Percentiles rank a stretch among this genome's conserved stretches.
phyloP scores from a whole-genome alignment of 1,284 basidiomycete genomes.

The Ustilago crameri region DNA sequence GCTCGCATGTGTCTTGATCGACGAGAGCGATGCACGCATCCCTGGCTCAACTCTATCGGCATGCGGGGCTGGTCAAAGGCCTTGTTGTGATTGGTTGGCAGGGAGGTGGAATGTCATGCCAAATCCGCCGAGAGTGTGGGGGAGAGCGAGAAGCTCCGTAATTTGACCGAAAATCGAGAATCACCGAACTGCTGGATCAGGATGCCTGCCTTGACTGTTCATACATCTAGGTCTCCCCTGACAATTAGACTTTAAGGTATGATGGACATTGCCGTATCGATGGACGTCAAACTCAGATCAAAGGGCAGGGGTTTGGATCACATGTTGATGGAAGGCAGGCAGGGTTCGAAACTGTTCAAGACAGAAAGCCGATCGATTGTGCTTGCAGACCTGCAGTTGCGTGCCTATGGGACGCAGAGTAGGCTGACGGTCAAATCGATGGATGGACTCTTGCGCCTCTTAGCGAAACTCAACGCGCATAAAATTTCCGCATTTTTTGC shows the following conservation, averaged over 20 bases:
- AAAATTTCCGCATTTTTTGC: background rate
- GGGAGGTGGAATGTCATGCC: background rate
- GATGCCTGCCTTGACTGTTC: background rate
- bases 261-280: too few species aligned
- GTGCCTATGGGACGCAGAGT: background rate
- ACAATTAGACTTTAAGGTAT: background rate
- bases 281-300: too few species aligned
- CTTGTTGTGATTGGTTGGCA: constrained; percentile 3
- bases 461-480: background rate
- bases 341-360: background rate
- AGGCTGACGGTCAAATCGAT: background rate
- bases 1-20: too few species aligned
- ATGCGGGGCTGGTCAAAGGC: constrained; percentile 7
- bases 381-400: background rate
- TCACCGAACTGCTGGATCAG: too few species aligned
- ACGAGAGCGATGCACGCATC: background rate
- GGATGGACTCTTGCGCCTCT: too few species aligned
- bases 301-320: too few species aligned
- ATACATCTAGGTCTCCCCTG: background rate
- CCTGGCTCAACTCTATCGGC: background rate
- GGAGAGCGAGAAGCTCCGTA: constrained; percentile 1
- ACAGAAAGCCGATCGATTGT: constrained; percentile 1
- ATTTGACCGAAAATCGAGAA: constrained; percentile 1
- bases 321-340: too few species aligned
- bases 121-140: constrained; percentile 7